Evolutionary conservation across 768 basidiomycete species (phyloP), one percentile per base, ranked within the genome.

Genomic region (Tephrocybe sp.): DNA sequence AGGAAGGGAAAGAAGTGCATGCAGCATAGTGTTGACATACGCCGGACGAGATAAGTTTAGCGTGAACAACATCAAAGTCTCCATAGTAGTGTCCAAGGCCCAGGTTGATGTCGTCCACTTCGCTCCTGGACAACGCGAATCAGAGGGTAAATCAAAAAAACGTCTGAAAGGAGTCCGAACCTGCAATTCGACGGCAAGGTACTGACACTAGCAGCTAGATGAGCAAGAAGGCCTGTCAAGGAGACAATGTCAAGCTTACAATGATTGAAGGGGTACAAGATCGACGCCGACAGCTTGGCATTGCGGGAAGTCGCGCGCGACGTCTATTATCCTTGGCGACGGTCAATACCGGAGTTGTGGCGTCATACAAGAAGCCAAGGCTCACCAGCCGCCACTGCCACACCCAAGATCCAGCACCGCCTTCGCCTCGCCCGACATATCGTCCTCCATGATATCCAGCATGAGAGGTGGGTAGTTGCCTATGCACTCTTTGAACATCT

Each of bases 91-190:
- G 90, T 58, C 90, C 87, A 18, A 92, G 71, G 2, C 90, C 89
- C n/a, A 90, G 80, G 68, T 92, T 92, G 62, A 91, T 83, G 63
- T 92, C 90, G 63, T 91, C 90, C 9, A 90, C 79, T 65, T 92
- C 89, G 60, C 85, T 88, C 73, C 88, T 90, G 55, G 21, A 60
- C n/a, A n/a, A n/a, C n/a, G n/a, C n/a, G n/a, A n/a, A 11, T 30
- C 28, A 30, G 28, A 11, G 28, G 28, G 11, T 11, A 30, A 30
- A 30, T 30, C 28, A 30, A 30, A 11, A n/a, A 48, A 15, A 24
- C 15, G 23, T 23, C 51, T 15, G 34, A 36, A n/a, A 36, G 4
- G 11, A n/a, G n/a, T n/a, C 50, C 56, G 53, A 50, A 88, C 85
- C 86, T 81, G 66, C 80, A 79, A 62, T 91, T 90, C 33, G 70